Evolutionary conservation across 1,139 yeast genomes (phyloP).

Genomic region (Yamadazyma mexicana): DNA sequence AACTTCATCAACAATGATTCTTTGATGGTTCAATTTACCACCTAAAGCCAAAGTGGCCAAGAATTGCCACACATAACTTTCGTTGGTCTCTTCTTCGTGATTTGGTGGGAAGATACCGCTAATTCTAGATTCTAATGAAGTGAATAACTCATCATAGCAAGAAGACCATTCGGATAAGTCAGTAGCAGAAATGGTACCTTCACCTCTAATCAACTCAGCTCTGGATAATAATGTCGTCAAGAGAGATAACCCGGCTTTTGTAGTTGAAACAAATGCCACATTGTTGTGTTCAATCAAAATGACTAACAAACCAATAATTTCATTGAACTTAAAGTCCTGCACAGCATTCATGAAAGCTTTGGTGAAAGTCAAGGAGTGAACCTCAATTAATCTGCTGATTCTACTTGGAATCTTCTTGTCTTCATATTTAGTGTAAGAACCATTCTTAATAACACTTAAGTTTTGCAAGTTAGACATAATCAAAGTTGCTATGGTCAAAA

Average conservation of each 20-base stretch:
- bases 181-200: slow-evolving; percentile 59
- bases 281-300: slow-evolving; percentile 72
- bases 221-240: slow-evolving; percentile 87
- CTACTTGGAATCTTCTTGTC: slow-evolving; percentile 52
- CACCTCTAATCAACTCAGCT: slow-evolving; percentile 91
- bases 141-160: slow-evolving; percentile 81
- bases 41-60: slow-evolving; percentile 92
- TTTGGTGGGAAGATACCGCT: slow-evolving; percentile 79
- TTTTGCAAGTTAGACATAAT: slow-evolving; percentile 82
- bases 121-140: slow-evolving; percentile 76
- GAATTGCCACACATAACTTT: slow-evolving; percentile 90
- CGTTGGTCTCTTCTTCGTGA: slow-evolving; percentile 49
- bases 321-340: slow-evolving; percentile 79
- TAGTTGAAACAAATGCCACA: slow-evolving; percentile 72
- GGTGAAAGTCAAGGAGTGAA: slow-evolving; percentile 79
- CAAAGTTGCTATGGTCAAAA: slow-evolving; percentile 74
- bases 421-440: slow-evolving; percentile 72
- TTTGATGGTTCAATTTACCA: slow-evolving; percentile 89
- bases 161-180: slow-evolving; percentile 73
- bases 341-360: slow-evolving; percentile 85
- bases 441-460: slow-evolving; percentile 73
- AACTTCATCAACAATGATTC: slow-evolving; percentile 91
- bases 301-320: slow-evolving; percentile 78
- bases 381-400: slow-evolving; percentile 66
- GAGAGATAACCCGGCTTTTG: slow-evolving; percentile 84